Base-by-base conservation (phyloP, 176 grass and related monocot genomes). In the Carex myosuroides region DNA sequence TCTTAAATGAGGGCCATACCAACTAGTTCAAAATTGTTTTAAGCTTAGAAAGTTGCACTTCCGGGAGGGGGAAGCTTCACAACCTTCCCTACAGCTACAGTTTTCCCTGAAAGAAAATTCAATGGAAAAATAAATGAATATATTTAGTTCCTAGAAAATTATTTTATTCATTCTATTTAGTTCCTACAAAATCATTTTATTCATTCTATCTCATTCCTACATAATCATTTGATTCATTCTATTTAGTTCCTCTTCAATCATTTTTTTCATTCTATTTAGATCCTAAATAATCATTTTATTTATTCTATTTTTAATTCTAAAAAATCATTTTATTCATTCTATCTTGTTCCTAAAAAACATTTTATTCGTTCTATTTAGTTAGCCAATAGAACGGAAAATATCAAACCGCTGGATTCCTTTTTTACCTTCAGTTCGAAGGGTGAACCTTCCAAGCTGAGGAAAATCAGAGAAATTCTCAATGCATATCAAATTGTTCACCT, bases 391-490 rank as follows among this genome's bases (percentile, higher is more conserved):
- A 55, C 1, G 56, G 1, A 81, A 1, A 9, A 62, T 39, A 18
- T 68, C 2, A 24, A 76, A 48, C 14, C 9, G 26, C 78, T 41
- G 8, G 37, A 84, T 85, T 37, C 16, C 11, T 29, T 44, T 48
- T 48, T 85, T 88, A 92, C 95, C 95, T 94, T 98, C 92, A 2
- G 92, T 93, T 87, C 95, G 82, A 81, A 98, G 95, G 13, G 95
- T 94, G 86, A 98, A 98, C 84, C 95, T 98, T 87, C 95, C 95
- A 78, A 98, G 95, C 81, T 94, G 95, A 87, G 95, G 84, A 71
- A 91, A 89, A 87, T 89, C 87, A 82, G 90, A 81, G 70, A 98
- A 98, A 20, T 91, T 93, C 84, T 98, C 95, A 33, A 98, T 84
- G 84, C 95, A 98, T 87, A 98, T 98, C 81, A 93, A 85, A 58